These are phyloP conservation scores for Nothophaeocryptopus gaeumannii DNA, from an alignment of 2,329 filamentous ascomycete genomes.

Conservation along the genomic window DNA sequence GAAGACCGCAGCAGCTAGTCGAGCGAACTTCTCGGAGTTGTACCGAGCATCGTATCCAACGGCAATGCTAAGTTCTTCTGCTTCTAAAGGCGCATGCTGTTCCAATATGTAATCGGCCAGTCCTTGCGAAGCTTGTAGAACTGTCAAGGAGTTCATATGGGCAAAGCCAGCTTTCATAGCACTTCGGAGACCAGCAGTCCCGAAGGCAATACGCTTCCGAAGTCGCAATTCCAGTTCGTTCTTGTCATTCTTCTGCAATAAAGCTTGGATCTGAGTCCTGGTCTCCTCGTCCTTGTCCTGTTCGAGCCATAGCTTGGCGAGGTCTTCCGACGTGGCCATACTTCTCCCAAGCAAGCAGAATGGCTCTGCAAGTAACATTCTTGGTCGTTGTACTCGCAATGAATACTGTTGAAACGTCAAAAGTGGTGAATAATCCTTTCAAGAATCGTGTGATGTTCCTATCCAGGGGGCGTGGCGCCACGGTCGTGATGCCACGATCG, in stretches of 20 bases:
- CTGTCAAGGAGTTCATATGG: slow-evolving; percentile 39
- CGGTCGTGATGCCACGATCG: slow-evolving; percentile 5
- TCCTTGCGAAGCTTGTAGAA: slow-evolving; percentile 60
- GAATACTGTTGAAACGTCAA: not conserved
- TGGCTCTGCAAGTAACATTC: not conserved
- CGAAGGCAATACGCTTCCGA: slow-evolving; percentile 57
- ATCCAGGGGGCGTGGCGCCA: slow-evolving; percentile 3
- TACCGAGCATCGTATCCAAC: slow-evolving; percentile 63
- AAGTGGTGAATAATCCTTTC: not conserved
- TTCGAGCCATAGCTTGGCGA: slow-evolving; percentile 57
- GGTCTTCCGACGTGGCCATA: slow-evolving; percentile 19
- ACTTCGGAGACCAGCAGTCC: slow-evolving; percentile 61
- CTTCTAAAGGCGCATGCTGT: slow-evolving; percentile 30
- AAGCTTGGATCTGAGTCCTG: slow-evolving; percentile 52
- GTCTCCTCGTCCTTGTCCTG: slow-evolving; percentile 56
- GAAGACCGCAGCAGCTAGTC: slow-evolving; percentile 59
- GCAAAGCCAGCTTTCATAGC: slow-evolving; percentile 65
- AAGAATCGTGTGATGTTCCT: not conserved
- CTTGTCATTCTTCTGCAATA: slow-evolving; percentile 45
- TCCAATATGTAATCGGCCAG: slow-evolving; percentile 58
- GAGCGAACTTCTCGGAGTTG: slow-evolving; percentile 61
- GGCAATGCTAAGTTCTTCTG: slow-evolving; percentile 51
- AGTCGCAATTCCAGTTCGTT: slow-evolving; percentile 54
- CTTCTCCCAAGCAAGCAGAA: not conserved
- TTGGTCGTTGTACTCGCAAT: not conserved